phyloP scores from a whole-genome alignment of 768 basidiomycete species.

The Pisolithus orientalis region DNA sequence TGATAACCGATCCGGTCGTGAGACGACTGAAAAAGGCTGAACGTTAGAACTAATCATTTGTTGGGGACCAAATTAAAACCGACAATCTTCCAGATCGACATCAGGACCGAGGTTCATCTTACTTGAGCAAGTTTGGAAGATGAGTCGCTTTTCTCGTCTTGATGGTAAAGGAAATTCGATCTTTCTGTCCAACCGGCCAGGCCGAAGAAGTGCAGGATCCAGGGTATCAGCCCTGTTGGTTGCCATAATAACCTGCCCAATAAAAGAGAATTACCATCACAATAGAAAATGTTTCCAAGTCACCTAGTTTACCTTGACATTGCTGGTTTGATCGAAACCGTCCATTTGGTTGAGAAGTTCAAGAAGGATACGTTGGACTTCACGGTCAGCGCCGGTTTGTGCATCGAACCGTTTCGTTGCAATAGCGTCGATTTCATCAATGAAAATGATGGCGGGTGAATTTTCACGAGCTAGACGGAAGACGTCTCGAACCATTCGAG shows the following conservation, averaged over 20 bases:
- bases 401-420: constrained; percentile 99
- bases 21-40: constrained; percentile 61
- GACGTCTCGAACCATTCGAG: constrained; percentile 99
- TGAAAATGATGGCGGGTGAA: constrained; percentile 96
- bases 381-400: constrained; percentile 97
- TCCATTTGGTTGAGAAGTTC: constrained; percentile 99
- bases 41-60: constrained; percentile 11
- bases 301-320: constrained; percentile 71
- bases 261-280: neutral
- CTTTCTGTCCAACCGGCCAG: constrained; percentile 95
- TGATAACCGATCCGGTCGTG: constrained; percentile 90
- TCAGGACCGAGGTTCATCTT: constrained; percentile 99
- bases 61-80: constrained; percentile 24
- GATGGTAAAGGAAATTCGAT: constrained; percentile 97
- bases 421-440: constrained; percentile 98
- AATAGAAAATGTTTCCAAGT: neutral
- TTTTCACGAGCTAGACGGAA: constrained; percentile 98
- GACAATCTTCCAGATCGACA: constrained; percentile 97
- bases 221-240: constrained; percentile 98
- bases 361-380: constrained; percentile 96
- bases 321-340: constrained; percentile 97
- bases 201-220: constrained; percentile 94
- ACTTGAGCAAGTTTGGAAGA: constrained; percentile 94
- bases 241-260: constrained; percentile 91
- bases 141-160: constrained; percentile 88